phyloP scores from a whole-genome alignment of 139 green algal species.

The Chlorella sp. region DNA sequence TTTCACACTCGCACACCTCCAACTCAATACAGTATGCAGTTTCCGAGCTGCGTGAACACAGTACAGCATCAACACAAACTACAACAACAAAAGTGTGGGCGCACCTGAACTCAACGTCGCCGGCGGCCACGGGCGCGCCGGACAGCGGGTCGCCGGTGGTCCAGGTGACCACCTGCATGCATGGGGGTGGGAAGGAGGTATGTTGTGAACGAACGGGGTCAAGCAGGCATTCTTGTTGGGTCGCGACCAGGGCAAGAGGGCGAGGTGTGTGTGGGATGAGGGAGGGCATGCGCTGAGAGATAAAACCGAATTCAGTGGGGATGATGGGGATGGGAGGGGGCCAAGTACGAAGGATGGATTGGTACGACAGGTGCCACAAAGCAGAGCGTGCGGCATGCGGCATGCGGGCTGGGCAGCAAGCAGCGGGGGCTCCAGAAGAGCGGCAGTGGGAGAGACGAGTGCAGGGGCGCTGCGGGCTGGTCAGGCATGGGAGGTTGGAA shows the following conservation, averaged over 20 bases:
- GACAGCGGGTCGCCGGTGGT: slow-evolving; percentile 53
- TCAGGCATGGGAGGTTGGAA: slow-evolving; percentile 19
- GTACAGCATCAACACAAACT: too few species aligned
- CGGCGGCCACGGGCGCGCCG: slow-evolving; percentile 19
- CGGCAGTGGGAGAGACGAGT: too few species aligned
- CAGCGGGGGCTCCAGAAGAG: too few species aligned
- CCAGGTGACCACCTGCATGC: slow-evolving; percentile 58
- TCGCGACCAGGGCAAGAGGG: neutral
- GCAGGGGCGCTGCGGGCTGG: slow-evolving; percentile 9
- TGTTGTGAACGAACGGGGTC: neutral
- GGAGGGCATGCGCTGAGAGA: neutral
- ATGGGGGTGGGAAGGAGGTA: neutral
- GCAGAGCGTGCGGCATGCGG: too few species aligned
- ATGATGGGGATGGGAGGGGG: too few species aligned
- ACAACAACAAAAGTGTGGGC: neutral
- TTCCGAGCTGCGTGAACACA: slow-evolving; percentile 23
- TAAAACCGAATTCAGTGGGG: neutral
- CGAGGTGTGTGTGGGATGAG: neutral
- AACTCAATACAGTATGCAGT: neutral
- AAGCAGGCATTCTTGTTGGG: neutral
- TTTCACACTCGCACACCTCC: neutral
- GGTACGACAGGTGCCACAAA: too few species aligned
- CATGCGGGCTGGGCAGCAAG: too few species aligned
- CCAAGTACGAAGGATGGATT: too few species aligned
- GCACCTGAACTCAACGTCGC: slow-evolving; percentile 47